A percentile compares a stretch with the other conserved stretches of the same genome.
These are phyloP conservation scores for Annulohypoxylon maeteangense DNA, from an alignment of 495 filamentous ascomycete genomes.

Conservation along the genomic window DNA sequence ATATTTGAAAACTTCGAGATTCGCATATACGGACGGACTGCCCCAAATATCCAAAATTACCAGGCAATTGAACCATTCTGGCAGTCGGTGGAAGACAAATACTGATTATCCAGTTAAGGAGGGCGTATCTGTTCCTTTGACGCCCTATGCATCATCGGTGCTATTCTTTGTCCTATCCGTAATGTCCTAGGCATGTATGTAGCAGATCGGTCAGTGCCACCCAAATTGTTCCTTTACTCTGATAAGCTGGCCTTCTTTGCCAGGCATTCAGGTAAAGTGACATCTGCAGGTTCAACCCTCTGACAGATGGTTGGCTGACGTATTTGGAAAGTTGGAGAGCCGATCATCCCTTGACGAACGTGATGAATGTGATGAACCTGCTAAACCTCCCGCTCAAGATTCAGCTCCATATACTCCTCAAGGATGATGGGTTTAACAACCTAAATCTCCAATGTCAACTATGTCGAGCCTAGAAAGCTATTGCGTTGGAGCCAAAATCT, in stretches of 20 bases:
- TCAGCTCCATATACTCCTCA: slow-evolving; percentile 10
- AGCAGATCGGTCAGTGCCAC: slow-evolving; percentile 14
- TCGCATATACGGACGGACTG: slow-evolving; percentile 8
- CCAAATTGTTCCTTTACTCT: slow-evolving; percentile 10
- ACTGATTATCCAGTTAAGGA: neutral
- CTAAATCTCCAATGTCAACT: neutral
- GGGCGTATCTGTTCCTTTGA: neutral
- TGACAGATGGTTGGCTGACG: slow-evolving; percentile 35
- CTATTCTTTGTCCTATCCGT: slow-evolving; percentile 26
- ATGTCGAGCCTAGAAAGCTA: slow-evolving; percentile 3
- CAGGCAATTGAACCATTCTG: neutral
- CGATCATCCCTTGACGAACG: slow-evolving; percentile 26
- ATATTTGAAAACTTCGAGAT: neutral
- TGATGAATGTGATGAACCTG: slow-evolving; percentile 26
- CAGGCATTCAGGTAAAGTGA: slow-evolving; percentile 15
- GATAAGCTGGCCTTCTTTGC: slow-evolving; percentile 27
- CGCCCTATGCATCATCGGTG: slow-evolving; percentile 9
- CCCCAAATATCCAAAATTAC: neutral
- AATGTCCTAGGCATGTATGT: neutral
- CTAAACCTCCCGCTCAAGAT: slow-evolving; percentile 8
- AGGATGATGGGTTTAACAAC: slow-evolving; percentile 1
- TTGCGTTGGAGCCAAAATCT: slow-evolving; percentile 13
- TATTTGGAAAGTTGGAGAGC: slow-evolving; percentile 35
- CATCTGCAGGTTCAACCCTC: slow-evolving; percentile 33
- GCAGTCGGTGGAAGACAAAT: neutral